Conservation (phyloP, 441 rosid genomes). For the Corymbia calophylla region DNA sequence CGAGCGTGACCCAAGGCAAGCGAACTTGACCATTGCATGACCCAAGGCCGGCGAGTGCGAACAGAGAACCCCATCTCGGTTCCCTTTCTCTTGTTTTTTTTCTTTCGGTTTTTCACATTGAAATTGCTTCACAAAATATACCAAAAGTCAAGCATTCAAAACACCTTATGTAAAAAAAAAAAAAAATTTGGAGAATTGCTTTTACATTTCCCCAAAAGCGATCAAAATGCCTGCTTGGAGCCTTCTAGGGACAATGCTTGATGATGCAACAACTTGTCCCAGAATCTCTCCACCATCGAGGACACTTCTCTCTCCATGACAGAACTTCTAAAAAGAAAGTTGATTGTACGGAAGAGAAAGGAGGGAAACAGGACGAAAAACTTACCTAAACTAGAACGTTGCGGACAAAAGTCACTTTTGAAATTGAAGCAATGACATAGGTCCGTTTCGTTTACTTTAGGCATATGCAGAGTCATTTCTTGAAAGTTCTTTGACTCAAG, state of each 20-base stretch:
- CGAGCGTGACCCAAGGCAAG: not conserved
- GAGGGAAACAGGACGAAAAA: not conserved
- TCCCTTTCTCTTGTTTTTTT: not conserved
- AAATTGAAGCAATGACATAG: not conserved
- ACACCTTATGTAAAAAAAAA: not conserved
- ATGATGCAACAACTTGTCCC: not conserved
- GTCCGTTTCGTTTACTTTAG: too few species aligned
- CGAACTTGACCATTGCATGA: not conserved
- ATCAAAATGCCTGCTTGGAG: not conserved
- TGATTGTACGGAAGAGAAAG: not conserved
- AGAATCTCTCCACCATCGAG: too few species aligned
- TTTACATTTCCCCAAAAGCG: not conserved
- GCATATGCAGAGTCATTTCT: too few species aligned
- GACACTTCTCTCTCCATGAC: not conserved
- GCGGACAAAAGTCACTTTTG: not conserved
- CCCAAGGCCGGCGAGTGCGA: rapidly evolving
- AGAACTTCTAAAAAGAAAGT: not conserved
- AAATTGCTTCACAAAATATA: not conserved
- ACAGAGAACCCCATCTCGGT: not conserved
- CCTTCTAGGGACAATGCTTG: not conserved
- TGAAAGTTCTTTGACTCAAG: too few species aligned
- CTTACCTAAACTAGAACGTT: not conserved
- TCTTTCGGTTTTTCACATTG: not conserved
- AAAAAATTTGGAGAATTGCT: not conserved
- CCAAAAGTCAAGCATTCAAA: not conserved